phyloP scores from a whole-genome alignment of 805 yeast species.

The Candida coquimbonensis region DNA sequence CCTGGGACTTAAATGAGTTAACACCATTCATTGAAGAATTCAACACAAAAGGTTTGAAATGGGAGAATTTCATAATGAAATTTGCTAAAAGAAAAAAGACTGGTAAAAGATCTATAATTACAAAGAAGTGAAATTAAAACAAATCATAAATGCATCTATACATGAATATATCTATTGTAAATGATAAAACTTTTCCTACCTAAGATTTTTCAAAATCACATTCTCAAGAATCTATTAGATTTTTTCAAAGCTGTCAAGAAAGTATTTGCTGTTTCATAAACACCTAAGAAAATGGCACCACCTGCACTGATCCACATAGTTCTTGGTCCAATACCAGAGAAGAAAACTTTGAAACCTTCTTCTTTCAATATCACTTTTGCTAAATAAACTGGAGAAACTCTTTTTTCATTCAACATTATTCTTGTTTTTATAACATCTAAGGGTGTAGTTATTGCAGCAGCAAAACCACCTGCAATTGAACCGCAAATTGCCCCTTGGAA shows the following conservation, averaged over 20 bases:
- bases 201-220: not conserved
- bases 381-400: slow-evolving; percentile 38
- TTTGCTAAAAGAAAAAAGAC: slow-evolving; percentile 47
- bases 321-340: slow-evolving; percentile 88
- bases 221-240: not conserved
- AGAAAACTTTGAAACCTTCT: slow-evolving; percentile 70
- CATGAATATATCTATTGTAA: not conserved
- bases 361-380: slow-evolving; percentile 49
- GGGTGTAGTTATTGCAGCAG: slow-evolving; percentile 79
- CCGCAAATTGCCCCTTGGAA: slow-evolving; percentile 81
- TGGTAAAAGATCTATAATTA: slow-evolving; percentile 35
- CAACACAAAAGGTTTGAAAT: slow-evolving; percentile 44
- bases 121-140: slow-evolving; percentile 16
- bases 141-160: not conserved
- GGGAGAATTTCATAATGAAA: slow-evolving; percentile 55
- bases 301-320: slow-evolving; percentile 98
- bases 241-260: slow-evolving; percentile 7
- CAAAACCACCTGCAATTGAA: slow-evolving; percentile 73
- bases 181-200: not conserved
- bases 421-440: slow-evolving; percentile 76
- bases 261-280: slow-evolving; percentile 55
- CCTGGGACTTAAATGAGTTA: slow-evolving; percentile 59
- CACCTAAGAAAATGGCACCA: slow-evolving; percentile 94
- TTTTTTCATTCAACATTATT: slow-evolving; percentile 64
- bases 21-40: slow-evolving; percentile 57